A percentile compares a stretch with the other conserved stretches of the same genome.
These are phyloP conservation scores for Leishmania amazonensis DNA, from an alignment of 208 protist species.

Conservation along the genomic window DNA sequence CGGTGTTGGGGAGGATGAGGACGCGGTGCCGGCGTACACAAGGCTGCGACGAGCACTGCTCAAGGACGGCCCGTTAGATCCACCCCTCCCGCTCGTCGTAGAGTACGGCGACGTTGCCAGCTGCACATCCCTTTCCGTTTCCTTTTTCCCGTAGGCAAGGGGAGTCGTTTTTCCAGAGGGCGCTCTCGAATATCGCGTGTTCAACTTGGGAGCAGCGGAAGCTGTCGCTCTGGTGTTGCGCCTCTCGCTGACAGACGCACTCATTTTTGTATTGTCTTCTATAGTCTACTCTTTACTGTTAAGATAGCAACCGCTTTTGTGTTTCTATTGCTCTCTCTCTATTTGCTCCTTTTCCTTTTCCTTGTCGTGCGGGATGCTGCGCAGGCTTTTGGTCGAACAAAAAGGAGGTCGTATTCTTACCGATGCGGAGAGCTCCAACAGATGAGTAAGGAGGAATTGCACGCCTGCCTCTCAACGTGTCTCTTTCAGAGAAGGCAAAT, in stretches of 20 bases:
- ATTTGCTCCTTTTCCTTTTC: not conserved
- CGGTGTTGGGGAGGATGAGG: slow-evolving; percentile 4
- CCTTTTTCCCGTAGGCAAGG: not conserved
- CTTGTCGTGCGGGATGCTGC: not conserved
- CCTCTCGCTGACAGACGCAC: slow-evolving; percentile 5
- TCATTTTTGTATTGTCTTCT: slow-evolving; percentile 8
- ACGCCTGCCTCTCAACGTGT: not conserved
- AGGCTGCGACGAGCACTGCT: slow-evolving; percentile 12
- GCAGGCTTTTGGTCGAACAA: not conserved
- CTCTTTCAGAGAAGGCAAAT: not conserved
- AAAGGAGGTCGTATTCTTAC: not conserved
- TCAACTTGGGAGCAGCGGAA: slow-evolving; percentile 9
- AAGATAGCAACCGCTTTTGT: not conserved
- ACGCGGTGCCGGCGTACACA: not conserved
- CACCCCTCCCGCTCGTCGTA: not conserved
- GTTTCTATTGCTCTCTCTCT: not conserved
- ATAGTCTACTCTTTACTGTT: not conserved
- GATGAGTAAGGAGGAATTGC: not conserved
- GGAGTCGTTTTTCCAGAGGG: not conserved
- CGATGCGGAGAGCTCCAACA: not conserved
- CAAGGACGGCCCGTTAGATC: slow-evolving; percentile 6
- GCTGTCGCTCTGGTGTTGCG: slow-evolving; percentile 5
- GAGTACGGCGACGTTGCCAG: not conserved
- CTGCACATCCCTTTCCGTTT: slow-evolving; percentile 1
- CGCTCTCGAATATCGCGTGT: slow-evolving; percentile 2